phyloP scores from a whole-genome alignment of 2,329 filamentous ascomycete species.

The Cryphonectria japonica region DNA sequence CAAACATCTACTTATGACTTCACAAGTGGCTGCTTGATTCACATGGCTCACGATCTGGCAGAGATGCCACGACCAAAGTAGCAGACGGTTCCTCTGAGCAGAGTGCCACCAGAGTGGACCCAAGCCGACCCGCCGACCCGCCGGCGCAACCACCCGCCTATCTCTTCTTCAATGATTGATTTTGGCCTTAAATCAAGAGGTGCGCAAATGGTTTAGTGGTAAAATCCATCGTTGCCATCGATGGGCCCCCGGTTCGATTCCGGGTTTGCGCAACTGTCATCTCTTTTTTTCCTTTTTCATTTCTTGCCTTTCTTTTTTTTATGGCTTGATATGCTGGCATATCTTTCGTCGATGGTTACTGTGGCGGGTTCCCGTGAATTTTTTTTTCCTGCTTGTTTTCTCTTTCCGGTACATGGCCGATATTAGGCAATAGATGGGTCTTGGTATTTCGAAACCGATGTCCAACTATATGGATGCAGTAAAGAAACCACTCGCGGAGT shows the following conservation, averaged over 20 bases:
- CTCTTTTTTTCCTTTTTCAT: too few species aligned
- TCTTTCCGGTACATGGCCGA: too few species aligned
- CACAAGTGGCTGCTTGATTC: too few species aligned
- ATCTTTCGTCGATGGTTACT: too few species aligned
- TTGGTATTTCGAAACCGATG: not conserved
- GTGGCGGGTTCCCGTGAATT: too few species aligned
- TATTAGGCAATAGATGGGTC: too few species aligned
- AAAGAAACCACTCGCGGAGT: constrained; percentile 35
- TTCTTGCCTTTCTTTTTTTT: too few species aligned
- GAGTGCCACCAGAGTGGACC: not conserved
- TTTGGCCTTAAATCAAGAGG: not conserved
- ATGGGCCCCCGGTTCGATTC: constrained; percentile 17
- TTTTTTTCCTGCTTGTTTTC: too few species aligned
- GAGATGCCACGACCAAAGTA: not conserved
- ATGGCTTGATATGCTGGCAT: too few species aligned
- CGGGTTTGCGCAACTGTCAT: not conserved
- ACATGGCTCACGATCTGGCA: not conserved
- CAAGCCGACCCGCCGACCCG: not conserved
- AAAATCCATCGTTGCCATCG: constrained; percentile 21
- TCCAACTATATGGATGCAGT: constrained; percentile 34
- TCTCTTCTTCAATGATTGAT: not conserved
- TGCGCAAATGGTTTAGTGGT: constrained; percentile 21
- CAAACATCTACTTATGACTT: not conserved
- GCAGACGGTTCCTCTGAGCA: not conserved
- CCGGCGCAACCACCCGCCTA: too few species aligned